Evolutionary conservation across 139 green algal genomes (phyloP).

Genomic region (Spirogloea muscicola): DNA sequence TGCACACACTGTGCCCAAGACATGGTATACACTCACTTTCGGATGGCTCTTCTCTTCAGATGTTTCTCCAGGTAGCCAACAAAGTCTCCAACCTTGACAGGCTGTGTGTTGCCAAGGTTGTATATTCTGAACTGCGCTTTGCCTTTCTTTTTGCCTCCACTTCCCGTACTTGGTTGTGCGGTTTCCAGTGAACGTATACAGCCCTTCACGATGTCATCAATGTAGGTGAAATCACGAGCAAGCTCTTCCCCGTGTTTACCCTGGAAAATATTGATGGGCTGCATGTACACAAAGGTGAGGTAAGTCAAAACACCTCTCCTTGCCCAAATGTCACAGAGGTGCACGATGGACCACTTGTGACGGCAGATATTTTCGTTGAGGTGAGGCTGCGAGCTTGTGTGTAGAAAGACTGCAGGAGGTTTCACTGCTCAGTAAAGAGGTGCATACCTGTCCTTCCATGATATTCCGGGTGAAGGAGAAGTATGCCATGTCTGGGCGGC

Average conservation of each 20-base stretch:
- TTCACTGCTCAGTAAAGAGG: slow-evolving; percentile 5
- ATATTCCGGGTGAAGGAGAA: slow-evolving; percentile 71
- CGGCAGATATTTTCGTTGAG: no score
- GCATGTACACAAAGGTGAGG: not conserved
- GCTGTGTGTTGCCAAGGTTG: slow-evolving; percentile 75
- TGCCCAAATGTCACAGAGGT: no score
- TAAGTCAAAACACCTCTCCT: no score
- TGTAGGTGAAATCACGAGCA: slow-evolving; percentile 74
- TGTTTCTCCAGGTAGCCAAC: slow-evolving; percentile 63
- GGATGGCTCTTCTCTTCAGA: slow-evolving; percentile 54
- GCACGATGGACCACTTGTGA: no score
- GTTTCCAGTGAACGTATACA: slow-evolving; percentile 60
- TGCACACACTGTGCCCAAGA: no score
- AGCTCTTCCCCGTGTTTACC: slow-evolving; percentile 43
- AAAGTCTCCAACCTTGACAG: slow-evolving; percentile 64
- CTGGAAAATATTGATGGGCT: slow-evolving; percentile 68
- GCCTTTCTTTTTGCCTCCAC: slow-evolving; percentile 20
- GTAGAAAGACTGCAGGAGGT: no score
- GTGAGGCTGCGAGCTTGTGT: no score
- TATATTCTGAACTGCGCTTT: slow-evolving; percentile 55
- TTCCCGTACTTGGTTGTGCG: slow-evolving; percentile 34
- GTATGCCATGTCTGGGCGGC: slow-evolving; percentile 73
- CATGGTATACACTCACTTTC: slow-evolving; percentile 39
- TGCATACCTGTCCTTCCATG: slow-evolving; percentile 27
- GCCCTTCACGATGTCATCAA: slow-evolving; percentile 72